Base-by-base conservation (phyloP, 495 filamentous ascomycete genomes). In the Trichoderma orchidacearum region DNA sequence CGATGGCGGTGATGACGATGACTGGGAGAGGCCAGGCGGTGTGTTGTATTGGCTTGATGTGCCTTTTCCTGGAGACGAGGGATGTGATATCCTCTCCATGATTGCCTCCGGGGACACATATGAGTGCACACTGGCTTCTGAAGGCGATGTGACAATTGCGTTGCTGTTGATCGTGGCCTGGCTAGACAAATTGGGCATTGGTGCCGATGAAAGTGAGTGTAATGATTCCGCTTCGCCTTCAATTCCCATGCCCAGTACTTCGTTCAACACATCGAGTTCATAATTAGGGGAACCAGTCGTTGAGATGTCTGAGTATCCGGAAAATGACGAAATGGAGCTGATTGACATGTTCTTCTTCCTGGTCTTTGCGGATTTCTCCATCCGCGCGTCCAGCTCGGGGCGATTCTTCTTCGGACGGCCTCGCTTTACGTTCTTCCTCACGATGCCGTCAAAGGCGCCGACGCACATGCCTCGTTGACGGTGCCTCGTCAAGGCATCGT, bases 391-490 rank as follows among this genome's bases (percentile, higher is more conserved):
- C 59, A 84, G 62, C 23, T 74, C 73, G 0, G 72, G 72, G 29
- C 73, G 56, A 54, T 71, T 66, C 65, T 77, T 77, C 28, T 71
- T 68, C 2, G 75, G 75, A 25, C 75, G 69, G 2, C 75, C 75
- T 13, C 75, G 71, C 63, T 77, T 77, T 18, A 74, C 73, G 17
- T 70, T 70, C 58, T 77, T 77, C 62, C 85, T 85, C 18, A 87
- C 80, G 52, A 90, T 78, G 13, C 87, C 89, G 59, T 90, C 88
- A 62, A 95, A 91, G 2, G 87, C 90, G 35, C 94, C 94, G 41
- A 89, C 82, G 69, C 93, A 98, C 84, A 93, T 93, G 30, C 90
- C 92, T 8, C 93, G 82, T 67, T 97, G 93, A 25, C 90, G 81
- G 68, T 98, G 93, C 38, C 93, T 80, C 38, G 93, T 97, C 30